phyloP scores from a whole-genome alignment of 441 rosid species.

The Populus hybrid region DNA sequence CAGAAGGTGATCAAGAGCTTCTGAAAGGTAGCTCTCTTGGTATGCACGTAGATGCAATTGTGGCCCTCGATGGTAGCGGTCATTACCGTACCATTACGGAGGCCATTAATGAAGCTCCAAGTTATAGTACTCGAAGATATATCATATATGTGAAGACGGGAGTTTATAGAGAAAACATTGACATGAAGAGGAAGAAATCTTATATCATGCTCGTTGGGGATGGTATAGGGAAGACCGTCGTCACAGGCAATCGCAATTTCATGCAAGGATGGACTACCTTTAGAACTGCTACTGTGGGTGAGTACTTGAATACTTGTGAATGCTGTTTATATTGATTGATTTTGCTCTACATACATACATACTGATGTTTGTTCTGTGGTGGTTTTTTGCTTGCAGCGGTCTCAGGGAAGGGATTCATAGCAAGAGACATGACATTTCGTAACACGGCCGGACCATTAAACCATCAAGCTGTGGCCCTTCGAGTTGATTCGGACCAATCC shows the following conservation, averaged over 20 bases:
- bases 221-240: conserved; percentile 45
- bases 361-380: neutral
- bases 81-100: conserved; percentile 40
- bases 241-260: conserved; percentile 40
- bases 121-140: conserved; percentile 29
- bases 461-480: conserved; percentile 68
- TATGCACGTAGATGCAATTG: conserved; percentile 56
- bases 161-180: conserved; percentile 47
- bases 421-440: conserved; percentile 61
- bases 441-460: conserved; percentile 76
- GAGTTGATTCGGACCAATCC: conserved; percentile 63
- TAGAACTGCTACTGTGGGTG: conserved; percentile 48
- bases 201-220: conserved; percentile 47
- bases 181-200: conserved; percentile 37
- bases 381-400: conserved; percentile 36
- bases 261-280: conserved; percentile 52
- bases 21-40: conserved; percentile 26
- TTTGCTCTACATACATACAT: neutral
- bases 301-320: neutral
- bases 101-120: conserved; percentile 52
- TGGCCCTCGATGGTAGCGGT: conserved; percentile 55
- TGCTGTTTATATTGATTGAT: neutral
- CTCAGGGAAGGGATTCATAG: conserved; percentile 55
- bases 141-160: conserved; percentile 52
- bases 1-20: conserved; percentile 54